Evolutionary conservation across 2,329 filamentous ascomycete genomes (phyloP).

Genomic region (Botrytis fragariae): DNA sequence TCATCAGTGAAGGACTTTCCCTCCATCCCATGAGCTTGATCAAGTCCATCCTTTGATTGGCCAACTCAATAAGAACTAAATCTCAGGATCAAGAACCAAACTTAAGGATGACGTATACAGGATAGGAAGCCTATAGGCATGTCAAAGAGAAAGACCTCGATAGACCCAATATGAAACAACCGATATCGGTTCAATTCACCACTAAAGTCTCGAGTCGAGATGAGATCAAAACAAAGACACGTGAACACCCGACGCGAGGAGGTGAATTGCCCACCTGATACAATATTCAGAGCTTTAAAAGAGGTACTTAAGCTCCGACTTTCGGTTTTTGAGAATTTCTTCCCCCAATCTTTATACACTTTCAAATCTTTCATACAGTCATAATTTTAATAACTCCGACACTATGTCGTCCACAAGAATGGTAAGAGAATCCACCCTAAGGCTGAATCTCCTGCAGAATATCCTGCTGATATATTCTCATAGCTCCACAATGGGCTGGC

Average conservation of each 20-base stretch:
- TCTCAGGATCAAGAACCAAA: not conserved
- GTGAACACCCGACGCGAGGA: not conserved
- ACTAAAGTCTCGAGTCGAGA: not conserved
- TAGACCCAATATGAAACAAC: not conserved
- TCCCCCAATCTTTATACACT: not conserved
- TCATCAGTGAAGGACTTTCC: not conserved
- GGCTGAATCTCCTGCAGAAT: not conserved
- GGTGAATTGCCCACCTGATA: not conserved
- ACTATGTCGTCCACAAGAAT: not conserved
- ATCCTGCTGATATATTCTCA: not conserved
- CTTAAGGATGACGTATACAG: not conserved
- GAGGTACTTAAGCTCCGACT: not conserved
- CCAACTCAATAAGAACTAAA: not conserved
- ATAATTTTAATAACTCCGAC: not conserved
- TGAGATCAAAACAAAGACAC: not conserved
- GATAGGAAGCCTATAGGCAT: not conserved
- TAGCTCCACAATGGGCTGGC: not conserved
- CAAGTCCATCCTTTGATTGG: not conserved
- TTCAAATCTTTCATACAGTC: not conserved
- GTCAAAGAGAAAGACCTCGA: not conserved
- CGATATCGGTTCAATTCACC: not conserved
- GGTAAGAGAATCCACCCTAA: not conserved
- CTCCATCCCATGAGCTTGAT: not conserved
- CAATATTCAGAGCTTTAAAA: not conserved
- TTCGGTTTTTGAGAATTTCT: too few relatives aligned